Evolutionary conservation across 2,329 filamentous ascomycete species (phyloP), one percentile per base, ranked within the genome.

Genomic region (Fusarium torulosum): DNA sequence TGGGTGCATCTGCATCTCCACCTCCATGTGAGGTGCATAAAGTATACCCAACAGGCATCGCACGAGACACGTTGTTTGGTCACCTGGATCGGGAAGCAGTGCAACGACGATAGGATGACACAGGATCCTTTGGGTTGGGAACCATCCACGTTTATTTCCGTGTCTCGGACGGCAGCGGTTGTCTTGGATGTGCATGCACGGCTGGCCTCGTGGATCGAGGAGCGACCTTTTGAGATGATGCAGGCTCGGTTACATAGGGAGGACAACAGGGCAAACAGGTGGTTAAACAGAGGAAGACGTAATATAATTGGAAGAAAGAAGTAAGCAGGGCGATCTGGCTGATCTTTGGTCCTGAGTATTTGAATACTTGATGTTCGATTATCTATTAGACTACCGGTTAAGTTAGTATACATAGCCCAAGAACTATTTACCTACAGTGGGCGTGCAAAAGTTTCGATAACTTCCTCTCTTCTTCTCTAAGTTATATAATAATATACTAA

Each of bases 61-160:
- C 70, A 72, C 68, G 72, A 74, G 71, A 63, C 69, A 63, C 47
- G 55, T 63, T 63, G 42, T 46, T 37, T 56, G 72, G 72, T 73
- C 72, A 74, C 68, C 66, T 72, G 60, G 59, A 67, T 64, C 63
- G 45, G 49, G 46, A 62, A 53, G 70, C 49, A 50, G 62, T 74
- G 69, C 59, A 74, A 71, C 69, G 37, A 56, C 44, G 44, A 53
- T 61, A 66, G 59, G 58, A 70, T 74, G 53, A 46, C 59, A 72
- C 54, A 38, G 54, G 53, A 61, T 67, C 44, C 57, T 69, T 56
- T 71, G 70, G 63, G 59, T 61, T 57, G 57, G 64, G 63, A 70
- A 59, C 63, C 54, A 52, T 71, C 66, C 70, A 72, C 64, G 66
- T 69, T 66, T 69, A 71, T 64, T 55, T 67, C 70, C 59, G 61